phyloP scores from a whole-genome alignment of 2,329 filamentous ascomycete genomes.

The Paecilomyces formosus region DNA sequence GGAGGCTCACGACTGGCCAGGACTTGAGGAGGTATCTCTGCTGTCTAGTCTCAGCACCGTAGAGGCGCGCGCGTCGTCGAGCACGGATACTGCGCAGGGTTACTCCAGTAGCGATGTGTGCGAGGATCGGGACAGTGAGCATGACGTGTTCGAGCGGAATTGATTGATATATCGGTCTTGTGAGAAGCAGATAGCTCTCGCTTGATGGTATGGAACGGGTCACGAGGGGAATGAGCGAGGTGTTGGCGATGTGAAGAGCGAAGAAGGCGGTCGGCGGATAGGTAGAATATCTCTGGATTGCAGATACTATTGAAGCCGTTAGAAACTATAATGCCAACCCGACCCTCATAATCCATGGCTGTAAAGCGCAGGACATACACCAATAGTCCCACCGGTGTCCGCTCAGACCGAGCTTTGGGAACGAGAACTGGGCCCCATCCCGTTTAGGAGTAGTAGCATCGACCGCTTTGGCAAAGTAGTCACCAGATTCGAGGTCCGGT shows the following conservation, averaged over 20 bases:
- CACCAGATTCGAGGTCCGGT: slow-evolving; percentile 42
- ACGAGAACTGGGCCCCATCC: slow-evolving; percentile 11
- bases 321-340: background rate
- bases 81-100: slow-evolving; percentile 69
- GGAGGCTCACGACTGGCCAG: slow-evolving; percentile 67
- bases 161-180: slow-evolving; percentile 86
- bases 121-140: slow-evolving; percentile 64
- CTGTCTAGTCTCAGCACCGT: slow-evolving; percentile 60
- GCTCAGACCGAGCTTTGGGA: slow-evolving; percentile 48
- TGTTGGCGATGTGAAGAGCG: slow-evolving; percentile 70
- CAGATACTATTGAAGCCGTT: slow-evolving; percentile 48
- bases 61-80: slow-evolving; percentile 62
- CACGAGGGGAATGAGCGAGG: slow-evolving; percentile 68
- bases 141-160: slow-evolving; percentile 71
- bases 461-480: slow-evolving; percentile 31
- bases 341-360: background rate
- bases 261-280: slow-evolving; percentile 76
- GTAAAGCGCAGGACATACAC: slow-evolving; percentile 43
- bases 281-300: slow-evolving; percentile 80
- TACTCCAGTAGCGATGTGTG: slow-evolving; percentile 71
- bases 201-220: slow-evolving; percentile 66
- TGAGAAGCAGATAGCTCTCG: slow-evolving; percentile 82
- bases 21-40: slow-evolving; percentile 37
- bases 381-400: slow-evolving; percentile 70
- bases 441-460: slow-evolving; percentile 6